phyloP scores from a whole-genome alignment of 2,329 filamentous ascomycete genomes.

The Penicillium olsonii region DNA sequence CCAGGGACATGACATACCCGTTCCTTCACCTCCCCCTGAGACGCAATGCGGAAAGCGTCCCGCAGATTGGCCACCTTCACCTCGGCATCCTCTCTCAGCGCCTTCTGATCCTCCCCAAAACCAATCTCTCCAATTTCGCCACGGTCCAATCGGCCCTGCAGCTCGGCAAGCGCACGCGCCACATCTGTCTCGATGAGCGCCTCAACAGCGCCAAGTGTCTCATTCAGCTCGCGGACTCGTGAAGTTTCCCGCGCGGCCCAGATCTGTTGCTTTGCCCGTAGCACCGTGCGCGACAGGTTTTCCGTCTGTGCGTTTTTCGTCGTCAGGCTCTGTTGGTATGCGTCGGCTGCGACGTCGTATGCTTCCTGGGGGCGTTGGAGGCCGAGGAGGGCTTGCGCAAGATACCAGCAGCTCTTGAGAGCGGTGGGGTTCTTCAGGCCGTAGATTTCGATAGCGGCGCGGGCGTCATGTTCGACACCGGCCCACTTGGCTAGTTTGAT shows the following conservation, averaged over 20 bases:
- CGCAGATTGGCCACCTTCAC: conserved; percentile 50
- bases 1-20: conserved; percentile 35
- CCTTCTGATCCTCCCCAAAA: conserved; percentile 67
- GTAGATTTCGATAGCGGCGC: conserved; percentile 69
- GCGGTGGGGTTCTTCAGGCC: conserved; percentile 51
- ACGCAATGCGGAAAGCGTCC: conserved; percentile 45
- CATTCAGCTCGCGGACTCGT: conserved; percentile 48
- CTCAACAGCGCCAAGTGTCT: conserved; percentile 44
- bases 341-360: conserved; percentile 66
- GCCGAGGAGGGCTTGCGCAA: conserved; percentile 79
- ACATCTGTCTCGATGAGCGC: conserved; percentile 42
- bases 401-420: conserved; percentile 82
- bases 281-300: conserved; percentile 71
- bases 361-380: conserved; percentile 73
- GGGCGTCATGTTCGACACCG: conserved; percentile 74
- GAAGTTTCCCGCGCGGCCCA: conserved; percentile 73
- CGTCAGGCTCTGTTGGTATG: conserved; percentile 69
- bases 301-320: conserved; percentile 67
- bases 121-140: conserved; percentile 59
- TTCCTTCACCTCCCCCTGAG: conserved; percentile 44
- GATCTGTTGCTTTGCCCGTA: conserved; percentile 79
- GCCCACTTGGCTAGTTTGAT: conserved; percentile 74
- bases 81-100: conserved; percentile 53
- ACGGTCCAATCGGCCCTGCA: conserved; percentile 36
- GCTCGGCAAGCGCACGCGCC: conserved; percentile 38